Evolutionary conservation across 768 basidiomycete genomes (phyloP), one percentile per base, ranked within the genome.

Genomic region (Fistulinella prunicolor): DNA sequence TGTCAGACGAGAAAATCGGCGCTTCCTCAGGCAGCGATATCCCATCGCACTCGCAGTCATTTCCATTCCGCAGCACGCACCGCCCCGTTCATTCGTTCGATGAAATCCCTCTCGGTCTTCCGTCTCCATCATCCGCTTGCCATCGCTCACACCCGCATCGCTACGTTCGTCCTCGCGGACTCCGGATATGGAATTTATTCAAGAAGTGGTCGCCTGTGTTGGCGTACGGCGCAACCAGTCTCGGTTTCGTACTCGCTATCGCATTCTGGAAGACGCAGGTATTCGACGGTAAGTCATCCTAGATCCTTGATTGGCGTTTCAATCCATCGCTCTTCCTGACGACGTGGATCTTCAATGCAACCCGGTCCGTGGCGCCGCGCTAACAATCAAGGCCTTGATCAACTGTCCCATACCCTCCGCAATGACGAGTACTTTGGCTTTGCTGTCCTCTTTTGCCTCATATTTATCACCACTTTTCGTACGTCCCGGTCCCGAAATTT

Each of bases 381-480:
- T n/a, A n/a, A n/a, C n/a, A n/a, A 57, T 51, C 47, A 60, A 94
- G 93, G 77, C 49, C 83, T 96, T 30, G 94, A 96, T 69, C 71
- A 83, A 32, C 75, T 95, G 29, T 85, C 93, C 23, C 77, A 78
- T 51, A 88, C 86, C 80, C 74, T 95, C 42, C 82, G 82, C 59
- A 76, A 74, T 28, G 83, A 90, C 64, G 78, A 80, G 49, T 75
- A 79, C 49, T 78, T 80, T 64, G 94, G 94, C 40, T 82, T 89
- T 63, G 77, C 81, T 47, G 79, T 87, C 53, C 81, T 96, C 43
- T 93, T 89, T 65, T 74, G 70, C 57, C 80, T 92, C 62, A 92
- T 93, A 52, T 89, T 92, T 66, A 64, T 92, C 49, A 93, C 89
- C 42, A 92, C 89, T 1, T 84, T 92, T 67, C 89, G 90, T 92